A percentile compares a stretch with the other conserved stretches of the same genome.
phyloP scores from a whole-genome alignment of 2,329 filamentous ascomycete species.

The Cryphonectria nitschkei region DNA sequence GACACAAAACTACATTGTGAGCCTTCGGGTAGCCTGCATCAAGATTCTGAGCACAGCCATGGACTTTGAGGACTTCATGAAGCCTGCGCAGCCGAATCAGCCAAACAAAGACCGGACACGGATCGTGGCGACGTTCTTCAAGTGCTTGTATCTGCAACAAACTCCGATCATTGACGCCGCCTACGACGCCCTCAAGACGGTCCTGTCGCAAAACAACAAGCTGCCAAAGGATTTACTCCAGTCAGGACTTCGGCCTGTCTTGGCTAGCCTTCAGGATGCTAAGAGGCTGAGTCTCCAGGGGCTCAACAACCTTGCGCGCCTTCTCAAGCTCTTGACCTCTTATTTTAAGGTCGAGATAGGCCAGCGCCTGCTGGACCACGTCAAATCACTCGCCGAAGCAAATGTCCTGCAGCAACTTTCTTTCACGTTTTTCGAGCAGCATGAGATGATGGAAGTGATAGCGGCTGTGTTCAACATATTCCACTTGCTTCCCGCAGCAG shows the following conservation, averaged over 20 bases:
- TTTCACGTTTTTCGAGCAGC: slow-evolving; percentile 93
- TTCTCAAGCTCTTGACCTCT: slow-evolving; percentile 89
- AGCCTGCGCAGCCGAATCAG: slow-evolving; percentile 51
- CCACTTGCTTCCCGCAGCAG: slow-evolving; percentile 88
- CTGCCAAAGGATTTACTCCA: slow-evolving; percentile 94
- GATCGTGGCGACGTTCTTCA: slow-evolving; percentile 97
- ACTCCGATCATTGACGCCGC: slow-evolving; percentile 91
- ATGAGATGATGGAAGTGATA: slow-evolving; percentile 90
- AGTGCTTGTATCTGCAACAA: slow-evolving; percentile 91
- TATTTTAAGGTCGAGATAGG: slow-evolving; percentile 99
- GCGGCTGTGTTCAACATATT: slow-evolving; percentile 96
- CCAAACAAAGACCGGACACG: slow-evolving; percentile 67
- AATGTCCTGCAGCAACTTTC: slow-evolving; percentile 83
- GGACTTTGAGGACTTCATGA: slow-evolving; percentile 88
- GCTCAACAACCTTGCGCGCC: slow-evolving; percentile 84
- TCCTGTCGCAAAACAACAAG: slow-evolving; percentile 86
- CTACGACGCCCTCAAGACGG: slow-evolving; percentile 85
- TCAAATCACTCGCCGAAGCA: slow-evolving; percentile 86
- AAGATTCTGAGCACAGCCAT: slow-evolving; percentile 92
- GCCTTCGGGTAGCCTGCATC: slow-evolving; percentile 89
- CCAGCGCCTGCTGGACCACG: slow-evolving; percentile 86
- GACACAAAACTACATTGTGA: slow-evolving; percentile 93
- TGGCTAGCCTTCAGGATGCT: slow-evolving; percentile 93
- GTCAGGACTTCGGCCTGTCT: slow-evolving; percentile 89
- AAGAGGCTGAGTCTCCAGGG: slow-evolving; percentile 87